Conservation (phyloP, 768 basidiomycete species). For the Dendrothele bispora region DNA sequence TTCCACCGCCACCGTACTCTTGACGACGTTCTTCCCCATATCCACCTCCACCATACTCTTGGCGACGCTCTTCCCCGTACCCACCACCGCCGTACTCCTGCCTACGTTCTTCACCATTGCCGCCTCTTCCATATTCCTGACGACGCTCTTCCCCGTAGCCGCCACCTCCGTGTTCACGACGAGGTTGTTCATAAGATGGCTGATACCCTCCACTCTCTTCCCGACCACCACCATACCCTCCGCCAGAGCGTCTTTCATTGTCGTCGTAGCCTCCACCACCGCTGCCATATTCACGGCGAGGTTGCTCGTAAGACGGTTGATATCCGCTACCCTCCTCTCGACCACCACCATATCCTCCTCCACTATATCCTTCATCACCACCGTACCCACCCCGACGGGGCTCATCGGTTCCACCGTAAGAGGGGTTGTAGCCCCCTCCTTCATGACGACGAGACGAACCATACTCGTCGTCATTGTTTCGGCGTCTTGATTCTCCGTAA, state of each 20-base stretch:
- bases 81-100: not conserved
- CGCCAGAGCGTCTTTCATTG: slow-evolving; percentile 7
- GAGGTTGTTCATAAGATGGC: not conserved
- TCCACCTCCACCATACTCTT: not conserved
- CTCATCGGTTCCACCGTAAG: not conserved
- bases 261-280: not conserved
- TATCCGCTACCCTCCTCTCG: slow-evolving; percentile 1
- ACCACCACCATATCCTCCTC: slow-evolving; percentile 12
- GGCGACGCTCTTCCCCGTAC: slow-evolving; percentile 1
- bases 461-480: not conserved
- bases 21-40: slow-evolving; percentile 6
- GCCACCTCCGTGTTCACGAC: slow-evolving; percentile 4
- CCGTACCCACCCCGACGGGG: not conserved
- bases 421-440: not conserved
- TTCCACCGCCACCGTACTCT: slow-evolving; percentile 10
- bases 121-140: not conserved
- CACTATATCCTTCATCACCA: slow-evolving; percentile 3
- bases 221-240: slow-evolving; percentile 12
- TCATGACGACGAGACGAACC: slow-evolving; percentile 7
- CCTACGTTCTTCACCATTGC: not conserved
- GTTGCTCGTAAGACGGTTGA: not conserved
- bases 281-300: not conserved
- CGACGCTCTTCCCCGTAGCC: slow-evolving; percentile 1
- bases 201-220: slow-evolving; percentile 1
- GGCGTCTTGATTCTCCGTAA: not conserved